Evolutionary conservation across 1,284 basidiomycete genomes (phyloP).

Genomic region (Fomitopsis pinicola): DNA sequence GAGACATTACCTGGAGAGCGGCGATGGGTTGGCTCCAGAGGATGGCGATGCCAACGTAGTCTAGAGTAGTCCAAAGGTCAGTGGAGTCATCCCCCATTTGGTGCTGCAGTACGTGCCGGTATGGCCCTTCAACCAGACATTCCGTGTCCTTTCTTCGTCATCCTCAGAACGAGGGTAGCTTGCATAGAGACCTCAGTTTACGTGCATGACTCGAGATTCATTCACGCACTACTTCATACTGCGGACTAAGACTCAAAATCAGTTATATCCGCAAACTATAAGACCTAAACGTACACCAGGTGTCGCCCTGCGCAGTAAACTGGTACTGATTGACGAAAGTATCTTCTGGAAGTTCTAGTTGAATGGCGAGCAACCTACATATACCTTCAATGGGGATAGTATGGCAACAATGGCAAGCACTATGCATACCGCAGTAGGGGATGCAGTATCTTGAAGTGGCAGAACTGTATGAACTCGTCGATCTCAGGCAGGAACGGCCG

Average conservation of each 20-base stretch:
- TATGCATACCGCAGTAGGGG: slow-evolving; percentile 44
- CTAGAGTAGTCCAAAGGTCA: slow-evolving; percentile 23
- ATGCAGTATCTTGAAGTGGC: slow-evolving; percentile 47
- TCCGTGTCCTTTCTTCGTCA: slow-evolving; percentile 47
- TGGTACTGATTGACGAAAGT: slow-evolving; percentile 27
- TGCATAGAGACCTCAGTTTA: no score
- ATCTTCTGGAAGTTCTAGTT: slow-evolving; percentile 30
- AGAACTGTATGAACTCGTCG: slow-evolving; percentile 43
- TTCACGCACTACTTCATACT: slow-evolving; percentile 34
- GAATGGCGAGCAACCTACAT: slow-evolving; percentile 38
- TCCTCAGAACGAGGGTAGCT: slow-evolving; percentile 35
- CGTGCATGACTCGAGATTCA: neutral
- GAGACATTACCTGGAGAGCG: slow-evolving; percentile 50
- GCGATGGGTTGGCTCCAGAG: slow-evolving; percentile 58
- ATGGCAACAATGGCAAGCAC: neutral
- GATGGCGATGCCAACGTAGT: slow-evolving; percentile 51
- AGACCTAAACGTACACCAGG: slow-evolving; percentile 19
- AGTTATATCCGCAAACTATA: neutral
- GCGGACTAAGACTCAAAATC: slow-evolving; percentile 18
- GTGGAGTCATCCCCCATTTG: neutral
- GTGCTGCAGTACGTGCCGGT: slow-evolving; percentile 34
- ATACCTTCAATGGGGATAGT: slow-evolving; percentile 30
- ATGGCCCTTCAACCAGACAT: slow-evolving; percentile 61
- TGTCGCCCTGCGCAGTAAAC: slow-evolving; percentile 24
- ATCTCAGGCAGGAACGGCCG: slow-evolving; percentile 58